Conservation (phyloP, 305 asterid genomes). For the Fraxinus xanthoxyloides region DNA sequence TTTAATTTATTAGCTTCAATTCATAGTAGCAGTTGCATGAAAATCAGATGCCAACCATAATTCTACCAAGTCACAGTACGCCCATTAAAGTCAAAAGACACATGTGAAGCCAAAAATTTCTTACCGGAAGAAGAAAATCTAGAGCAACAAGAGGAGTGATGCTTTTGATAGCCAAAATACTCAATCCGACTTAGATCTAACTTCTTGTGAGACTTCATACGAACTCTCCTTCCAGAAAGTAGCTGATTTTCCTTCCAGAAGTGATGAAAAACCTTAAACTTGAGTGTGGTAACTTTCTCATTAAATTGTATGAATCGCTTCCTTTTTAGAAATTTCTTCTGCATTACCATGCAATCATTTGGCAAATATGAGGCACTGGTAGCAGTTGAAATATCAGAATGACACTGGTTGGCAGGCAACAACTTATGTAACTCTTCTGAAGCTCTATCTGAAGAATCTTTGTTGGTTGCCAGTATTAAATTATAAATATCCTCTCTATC, state of each 20-base stretch:
- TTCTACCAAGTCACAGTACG: neutral
- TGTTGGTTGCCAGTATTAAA: conserved; percentile 60
- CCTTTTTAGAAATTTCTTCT: conserved; percentile 53
- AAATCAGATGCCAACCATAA: neutral
- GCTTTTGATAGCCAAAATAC: conserved; percentile 40
- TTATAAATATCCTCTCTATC: conserved; percentile 36
- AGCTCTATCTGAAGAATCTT: conserved; percentile 40
- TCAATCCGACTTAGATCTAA: conserved; percentile 56
- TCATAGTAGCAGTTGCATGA: neutral
- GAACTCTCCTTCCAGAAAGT: conserved; percentile 59
- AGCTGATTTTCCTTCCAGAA: conserved; percentile 78
- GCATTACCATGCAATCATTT: conserved; percentile 30
- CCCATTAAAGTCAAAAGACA: neutral
- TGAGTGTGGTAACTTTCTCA: conserved; percentile 66
- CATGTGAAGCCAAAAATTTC: conserved; percentile 17
- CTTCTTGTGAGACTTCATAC: conserved; percentile 72
- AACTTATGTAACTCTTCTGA: conserved; percentile 57
- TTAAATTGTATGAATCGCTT: conserved; percentile 51
- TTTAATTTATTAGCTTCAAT: neutral
- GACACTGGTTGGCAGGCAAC: conserved; percentile 44
- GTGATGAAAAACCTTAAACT: conserved; percentile 72
- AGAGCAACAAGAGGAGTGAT: conserved; percentile 58
- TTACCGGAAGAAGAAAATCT: conserved; percentile 51
- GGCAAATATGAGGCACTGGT: conserved; percentile 26
- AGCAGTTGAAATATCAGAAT: conserved; percentile 42